These are phyloP conservation scores for Cryphonectria parasitica DNA, from an alignment of 2,329 filamentous ascomycete species.

Conservation along the genomic window DNA sequence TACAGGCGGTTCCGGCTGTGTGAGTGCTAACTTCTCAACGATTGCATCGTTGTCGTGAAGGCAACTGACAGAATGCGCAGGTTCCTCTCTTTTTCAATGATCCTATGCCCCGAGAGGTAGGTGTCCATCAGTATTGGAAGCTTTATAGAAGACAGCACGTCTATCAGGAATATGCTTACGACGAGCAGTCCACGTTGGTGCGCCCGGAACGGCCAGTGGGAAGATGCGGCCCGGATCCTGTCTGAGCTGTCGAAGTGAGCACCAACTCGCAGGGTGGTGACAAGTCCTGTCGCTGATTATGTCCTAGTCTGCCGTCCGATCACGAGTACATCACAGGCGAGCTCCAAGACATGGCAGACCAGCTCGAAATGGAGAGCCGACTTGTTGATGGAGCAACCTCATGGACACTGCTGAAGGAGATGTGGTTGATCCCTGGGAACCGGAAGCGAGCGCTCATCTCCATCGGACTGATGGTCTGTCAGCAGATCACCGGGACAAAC, in stretches of 20 bases:
- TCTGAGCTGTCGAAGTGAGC: slow-evolving; percentile 50
- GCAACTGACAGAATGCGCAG: slow-evolving; percentile 31
- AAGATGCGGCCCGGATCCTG: slow-evolving; percentile 61
- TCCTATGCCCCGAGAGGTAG: slow-evolving; percentile 58
- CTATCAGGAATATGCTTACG: neutral
- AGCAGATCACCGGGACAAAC: slow-evolving; percentile 28
- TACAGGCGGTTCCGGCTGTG: slow-evolving; percentile 68
- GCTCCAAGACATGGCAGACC: slow-evolving; percentile 69
- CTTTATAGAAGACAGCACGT: neutral
- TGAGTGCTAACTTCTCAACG: slow-evolving; percentile 32
- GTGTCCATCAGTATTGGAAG: neutral
- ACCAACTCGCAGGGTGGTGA: neutral
- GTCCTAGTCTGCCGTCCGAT: slow-evolving; percentile 53
- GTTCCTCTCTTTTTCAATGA: slow-evolving; percentile 62
- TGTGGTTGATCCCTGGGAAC: slow-evolving; percentile 64
- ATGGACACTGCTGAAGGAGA: slow-evolving; percentile 66
- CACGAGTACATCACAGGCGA: slow-evolving; percentile 64
- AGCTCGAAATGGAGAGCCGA: slow-evolving; percentile 64
- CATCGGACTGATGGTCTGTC: slow-evolving; percentile 50
- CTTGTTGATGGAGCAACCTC: slow-evolving; percentile 56
- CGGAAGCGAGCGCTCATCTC: slow-evolving; percentile 67
- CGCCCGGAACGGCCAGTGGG: slow-evolving; percentile 70
- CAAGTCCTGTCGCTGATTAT: neutral
- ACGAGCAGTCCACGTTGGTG: slow-evolving; percentile 65
- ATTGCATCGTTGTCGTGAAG: neutral